Evolutionary conservation across 768 basidiomycete genomes (phyloP).

Genomic region (Suillus subalutaceus): DNA sequence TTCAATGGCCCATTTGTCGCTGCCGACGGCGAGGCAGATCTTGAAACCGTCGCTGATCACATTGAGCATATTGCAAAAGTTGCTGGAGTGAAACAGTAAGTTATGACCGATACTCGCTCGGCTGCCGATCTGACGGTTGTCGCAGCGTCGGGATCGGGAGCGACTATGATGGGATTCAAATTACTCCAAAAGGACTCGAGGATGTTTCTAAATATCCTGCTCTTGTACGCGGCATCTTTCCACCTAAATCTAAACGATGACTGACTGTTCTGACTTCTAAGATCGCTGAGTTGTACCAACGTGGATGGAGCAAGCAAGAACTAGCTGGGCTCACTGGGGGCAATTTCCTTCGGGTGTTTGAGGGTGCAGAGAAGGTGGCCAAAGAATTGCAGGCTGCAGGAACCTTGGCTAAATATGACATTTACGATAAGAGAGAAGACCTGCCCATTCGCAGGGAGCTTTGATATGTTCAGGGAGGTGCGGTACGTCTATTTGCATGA

Average conservation of each 20-base stretch:
- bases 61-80: slow-evolving; percentile 81
- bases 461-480: slow-evolving; percentile 10
- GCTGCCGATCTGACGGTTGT: neutral
- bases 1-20: slow-evolving; percentile 75
- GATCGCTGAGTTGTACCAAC: slow-evolving; percentile 84
- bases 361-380: slow-evolving; percentile 74
- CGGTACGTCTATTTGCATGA: neutral
- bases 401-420: slow-evolving; percentile 58
- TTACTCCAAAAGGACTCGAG: slow-evolving; percentile 75
- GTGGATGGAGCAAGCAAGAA: slow-evolving; percentile 85
- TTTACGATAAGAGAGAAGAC: slow-evolving; percentile 81
- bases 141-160: slow-evolving; percentile 80
- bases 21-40: slow-evolving; percentile 60
- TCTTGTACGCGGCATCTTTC: slow-evolving; percentile 47
- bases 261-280: slow-evolving; percentile 46
- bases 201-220: slow-evolving; percentile 89
- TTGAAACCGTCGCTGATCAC: slow-evolving; percentile 80
- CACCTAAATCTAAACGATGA: neutral
- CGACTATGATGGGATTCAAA: slow-evolving; percentile 79
- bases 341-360: slow-evolving; percentile 83
- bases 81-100: slow-evolving; percentile 74
- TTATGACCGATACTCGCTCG: neutral
- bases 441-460: slow-evolving; percentile 37
- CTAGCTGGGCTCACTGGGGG: slow-evolving; percentile 82
- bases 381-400: slow-evolving; percentile 58